These are phyloP conservation scores for Mucor piriformis DNA, from an alignment of 371 early-diverging fungal species.

Conservation along the genomic window DNA sequence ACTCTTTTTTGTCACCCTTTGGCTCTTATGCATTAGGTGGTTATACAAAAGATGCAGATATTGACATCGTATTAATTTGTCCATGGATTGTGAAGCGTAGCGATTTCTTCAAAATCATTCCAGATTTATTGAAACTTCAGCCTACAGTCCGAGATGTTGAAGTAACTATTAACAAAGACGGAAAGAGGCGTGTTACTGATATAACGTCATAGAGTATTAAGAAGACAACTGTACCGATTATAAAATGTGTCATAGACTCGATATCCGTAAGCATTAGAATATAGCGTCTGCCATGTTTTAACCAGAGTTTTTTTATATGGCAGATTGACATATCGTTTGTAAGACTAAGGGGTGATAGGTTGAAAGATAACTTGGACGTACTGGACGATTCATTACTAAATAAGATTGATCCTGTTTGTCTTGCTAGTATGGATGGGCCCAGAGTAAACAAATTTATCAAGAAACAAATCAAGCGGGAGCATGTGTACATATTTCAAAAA, in stretches of 20 bases:
- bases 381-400: slow-evolving; percentile 32
- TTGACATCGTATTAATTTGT: slow-evolving; percentile 38
- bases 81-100: slow-evolving; percentile 22
- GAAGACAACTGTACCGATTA: slow-evolving; percentile 43
- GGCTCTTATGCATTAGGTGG: slow-evolving; percentile 47
- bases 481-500: slow-evolving; percentile 22
- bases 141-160: slow-evolving; percentile 29
- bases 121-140: slow-evolving; percentile 20
- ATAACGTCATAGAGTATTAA: slow-evolving; percentile 23
- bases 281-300: background rate
- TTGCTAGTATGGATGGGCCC: slow-evolving; percentile 48
- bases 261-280: slow-evolving; percentile 27
- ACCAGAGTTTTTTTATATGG: background rate
- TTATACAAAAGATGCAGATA: slow-evolving; percentile 34
- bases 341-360: slow-evolving; percentile 17
- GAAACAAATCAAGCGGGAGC: slow-evolving; percentile 8
- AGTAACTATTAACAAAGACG: slow-evolving; percentile 15
- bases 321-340: slow-evolving; percentile 49
- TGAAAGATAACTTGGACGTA: slow-evolving; percentile 25
- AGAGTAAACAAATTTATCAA: slow-evolving; percentile 36
- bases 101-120: slow-evolving; percentile 31
- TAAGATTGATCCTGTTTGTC: slow-evolving; percentile 29
- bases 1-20: slow-evolving; percentile 34
- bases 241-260: slow-evolving; percentile 37
- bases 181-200: background rate